These are phyloP conservation scores for Talaromyces sp. DNA, from an alignment of 2,329 filamentous ascomycete species.

Conservation along the genomic window DNA sequence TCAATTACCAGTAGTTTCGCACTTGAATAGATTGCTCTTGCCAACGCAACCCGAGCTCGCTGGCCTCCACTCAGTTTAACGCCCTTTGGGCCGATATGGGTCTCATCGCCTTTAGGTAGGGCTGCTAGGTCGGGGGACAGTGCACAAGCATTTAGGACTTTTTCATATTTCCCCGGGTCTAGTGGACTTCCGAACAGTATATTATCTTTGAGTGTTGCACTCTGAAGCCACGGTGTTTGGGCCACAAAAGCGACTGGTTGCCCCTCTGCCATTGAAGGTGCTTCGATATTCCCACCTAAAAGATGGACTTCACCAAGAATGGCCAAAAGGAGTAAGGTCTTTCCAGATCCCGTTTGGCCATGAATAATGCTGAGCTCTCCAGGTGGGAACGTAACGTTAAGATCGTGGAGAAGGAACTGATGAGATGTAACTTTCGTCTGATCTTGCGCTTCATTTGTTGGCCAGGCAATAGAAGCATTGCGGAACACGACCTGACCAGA, in stretches of 20 bases:
- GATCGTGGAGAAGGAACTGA: conserved; percentile 46
- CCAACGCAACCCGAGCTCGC: conserved; percentile 75
- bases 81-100: conserved; percentile 78
- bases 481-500: not conserved
- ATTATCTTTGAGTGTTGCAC: conserved; percentile 72
- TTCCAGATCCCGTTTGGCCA: conserved; percentile 73
- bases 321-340: conserved; percentile 68
- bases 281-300: conserved; percentile 56
- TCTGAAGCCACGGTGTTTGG: conserved; percentile 81
- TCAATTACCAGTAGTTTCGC: conserved; percentile 73
- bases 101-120: conserved; percentile 71
- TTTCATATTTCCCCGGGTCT: conserved; percentile 63
- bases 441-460: not conserved
- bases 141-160: conserved; percentile 68
- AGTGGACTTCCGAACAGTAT: conserved; percentile 71
- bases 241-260: conserved; percentile 68
- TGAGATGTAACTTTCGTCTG: not conserved
- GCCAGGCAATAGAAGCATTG: conserved; percentile 5
- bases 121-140: conserved; percentile 71
- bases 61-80: conserved; percentile 82
- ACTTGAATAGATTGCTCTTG: conserved; percentile 72
- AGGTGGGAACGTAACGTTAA: conserved; percentile 63
- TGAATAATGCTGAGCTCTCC: conserved; percentile 70
- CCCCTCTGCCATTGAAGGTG: conserved; percentile 39
- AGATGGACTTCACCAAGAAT: conserved; percentile 73